Conservation (phyloP, 129 eudicot species). For the Flaveria brownii region DNA sequence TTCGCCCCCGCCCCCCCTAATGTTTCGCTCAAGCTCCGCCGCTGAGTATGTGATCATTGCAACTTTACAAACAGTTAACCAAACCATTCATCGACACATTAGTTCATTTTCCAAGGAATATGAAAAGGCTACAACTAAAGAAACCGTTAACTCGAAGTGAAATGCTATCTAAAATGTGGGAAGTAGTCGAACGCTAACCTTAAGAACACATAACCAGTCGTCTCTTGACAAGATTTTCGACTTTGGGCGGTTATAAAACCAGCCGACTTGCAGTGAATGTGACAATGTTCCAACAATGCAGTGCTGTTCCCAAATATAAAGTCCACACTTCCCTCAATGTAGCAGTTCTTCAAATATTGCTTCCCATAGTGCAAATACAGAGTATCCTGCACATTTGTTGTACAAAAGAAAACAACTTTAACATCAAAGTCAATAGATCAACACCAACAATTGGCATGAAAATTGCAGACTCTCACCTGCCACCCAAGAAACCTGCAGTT, state of each 20-base stretch:
- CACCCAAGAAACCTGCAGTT: constrained; percentile 91
- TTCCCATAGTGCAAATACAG: constrained; percentile 85
- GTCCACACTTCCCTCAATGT: constrained; percentile 96
- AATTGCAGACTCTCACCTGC: constrained; percentile 51
- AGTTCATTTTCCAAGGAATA: too few species aligned
- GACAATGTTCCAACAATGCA: constrained; percentile 91
- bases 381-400: constrained; percentile 61
- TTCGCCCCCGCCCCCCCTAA: too few species aligned
- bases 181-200: constrained; percentile 46
- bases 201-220: constrained; percentile 84
- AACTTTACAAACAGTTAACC: too few species aligned
- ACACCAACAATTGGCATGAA: neutral
- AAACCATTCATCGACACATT: too few species aligned
- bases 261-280: constrained; percentile 86
- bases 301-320: constrained; percentile 97
- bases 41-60: too few species aligned
- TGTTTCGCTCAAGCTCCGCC: too few species aligned
- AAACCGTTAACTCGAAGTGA: too few species aligned
- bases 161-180: neutral
- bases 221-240: constrained; percentile 84
- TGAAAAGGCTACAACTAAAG: too few species aligned
- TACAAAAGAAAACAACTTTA: neutral
- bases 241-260: constrained; percentile 92
- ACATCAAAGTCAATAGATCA: too few species aligned
- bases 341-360: constrained; percentile 86